Evolutionary conservation across 1,284 basidiomycete species (phyloP).

Genomic region (Prillingera fragicola): DNA sequence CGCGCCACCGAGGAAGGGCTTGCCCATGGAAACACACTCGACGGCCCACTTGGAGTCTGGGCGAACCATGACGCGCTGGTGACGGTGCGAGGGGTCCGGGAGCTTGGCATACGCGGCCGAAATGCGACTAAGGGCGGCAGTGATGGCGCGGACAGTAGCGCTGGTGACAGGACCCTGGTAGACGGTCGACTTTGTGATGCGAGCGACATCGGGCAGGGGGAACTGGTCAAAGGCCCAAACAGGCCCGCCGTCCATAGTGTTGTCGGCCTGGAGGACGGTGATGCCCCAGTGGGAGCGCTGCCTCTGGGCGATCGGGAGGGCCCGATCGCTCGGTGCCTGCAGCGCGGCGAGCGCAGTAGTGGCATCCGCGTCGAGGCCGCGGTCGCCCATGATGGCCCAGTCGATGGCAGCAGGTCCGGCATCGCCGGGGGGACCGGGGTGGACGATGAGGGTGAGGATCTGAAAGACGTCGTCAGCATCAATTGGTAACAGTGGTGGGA

Average conservation of each 20-base stretch:
- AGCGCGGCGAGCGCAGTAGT: slow-evolving; percentile 38
- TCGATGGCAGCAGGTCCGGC: slow-evolving; percentile 51
- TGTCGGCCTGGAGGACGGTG: slow-evolving; percentile 50
- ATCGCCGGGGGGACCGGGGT: slow-evolving; percentile 52
- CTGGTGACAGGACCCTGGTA: slow-evolving; percentile 48
- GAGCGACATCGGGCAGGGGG: slow-evolving; percentile 34
- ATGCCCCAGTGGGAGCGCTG: slow-evolving; percentile 49
- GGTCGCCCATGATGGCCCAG: slow-evolving; percentile 50
- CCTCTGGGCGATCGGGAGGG: slow-evolving; percentile 12
- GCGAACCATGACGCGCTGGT: slow-evolving; percentile 3
- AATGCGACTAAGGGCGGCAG: slow-evolving; percentile 46
- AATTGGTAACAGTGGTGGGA: too few relatives aligned
- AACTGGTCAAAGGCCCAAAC: slow-evolving; percentile 53
- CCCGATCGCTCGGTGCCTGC: slow-evolving; percentile 18
- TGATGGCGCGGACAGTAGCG: slow-evolving; percentile 44
- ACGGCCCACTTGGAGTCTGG: slow-evolving; percentile 22
- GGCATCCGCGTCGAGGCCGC: slow-evolving; percentile 37
- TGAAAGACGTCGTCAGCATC: slow-evolving; percentile 14
- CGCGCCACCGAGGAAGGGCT: slow-evolving; percentile 44
- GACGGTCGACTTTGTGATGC: slow-evolving; percentile 47
- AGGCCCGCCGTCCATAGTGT: slow-evolving; percentile 50
- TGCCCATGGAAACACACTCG: slow-evolving; percentile 31
- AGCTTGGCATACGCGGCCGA: slow-evolving; percentile 9
- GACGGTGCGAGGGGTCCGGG: slow-evolving; percentile 12
- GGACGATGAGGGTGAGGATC: slow-evolving; percentile 50